Evolutionary conservation across 148 eudicot genomes (phyloP), one percentile per base, ranked within the genome.

Genomic region (Rhododendron williamsianum): DNA sequence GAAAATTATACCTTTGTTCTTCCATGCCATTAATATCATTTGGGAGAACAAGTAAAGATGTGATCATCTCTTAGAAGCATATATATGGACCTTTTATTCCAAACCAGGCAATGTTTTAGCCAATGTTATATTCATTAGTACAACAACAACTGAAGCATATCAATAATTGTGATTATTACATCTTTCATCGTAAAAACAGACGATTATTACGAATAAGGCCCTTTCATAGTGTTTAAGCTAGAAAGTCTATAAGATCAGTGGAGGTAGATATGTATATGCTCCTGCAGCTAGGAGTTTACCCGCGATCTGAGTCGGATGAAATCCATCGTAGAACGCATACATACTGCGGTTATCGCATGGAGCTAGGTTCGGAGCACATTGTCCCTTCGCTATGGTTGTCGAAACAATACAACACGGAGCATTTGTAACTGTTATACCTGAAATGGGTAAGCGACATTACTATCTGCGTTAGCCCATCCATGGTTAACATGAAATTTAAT

Each of bases 391-490:
- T 45, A 0, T 3, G 21, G 25, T 38, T 46, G 78, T 45, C 19
- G 52, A 6, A 46, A 46, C 45, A 48, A 77, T 46, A n/a, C 87
- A 85, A 45, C 87, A 85, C 10, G 87, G 79, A 0, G 33, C 36
- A 12, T 51, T 16, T 48, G 58, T 19, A 38, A 76, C 36, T 23
- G 83, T 65, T 43, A 85, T 63, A 67, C 78, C 87, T 85, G 83
- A 19, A 25, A 27, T 25, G 1, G 36, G 35, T 27, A 10, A 30
- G 30, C 3, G 13, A 60, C 13, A 3, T 9, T 9, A 67, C 30
- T 4, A n/a, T n/a, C 16, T 7, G 35, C 27, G 5, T 67, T 25
- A 67, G 10, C 15, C 30, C 27, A 67, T 25, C 73, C 16, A 25
- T 10, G 13, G 3, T 9, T 25, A n/a, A 6, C 35, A 69, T 1